These are phyloP conservation scores for Syncephalis plumigaleata DNA, from an alignment of 371 early-diverging fungal species.

Conservation along the genomic window DNA sequence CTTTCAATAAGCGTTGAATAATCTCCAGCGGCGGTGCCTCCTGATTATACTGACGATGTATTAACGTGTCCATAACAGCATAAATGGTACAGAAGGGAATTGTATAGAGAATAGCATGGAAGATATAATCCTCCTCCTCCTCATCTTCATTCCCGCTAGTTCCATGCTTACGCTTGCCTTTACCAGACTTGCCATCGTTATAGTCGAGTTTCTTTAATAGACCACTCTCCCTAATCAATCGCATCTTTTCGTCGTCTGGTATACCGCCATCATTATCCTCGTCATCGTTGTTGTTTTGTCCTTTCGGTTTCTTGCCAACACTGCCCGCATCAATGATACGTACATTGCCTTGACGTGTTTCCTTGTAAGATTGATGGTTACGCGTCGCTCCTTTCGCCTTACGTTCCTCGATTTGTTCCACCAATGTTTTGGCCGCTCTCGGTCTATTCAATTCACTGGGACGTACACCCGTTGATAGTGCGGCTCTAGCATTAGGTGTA, in stretches of 20 bases:
- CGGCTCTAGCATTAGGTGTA: no score
- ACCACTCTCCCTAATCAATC: neutral
- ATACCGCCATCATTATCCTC: neutral
- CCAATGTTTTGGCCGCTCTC: no score
- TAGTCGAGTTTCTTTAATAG: neutral
- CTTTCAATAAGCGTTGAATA: neutral
- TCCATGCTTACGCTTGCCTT: no score
- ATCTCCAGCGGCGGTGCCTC: neutral
- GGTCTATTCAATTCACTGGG: no score
- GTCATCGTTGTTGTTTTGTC: no score
- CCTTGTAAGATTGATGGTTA: no score
- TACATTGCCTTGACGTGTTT: no score
- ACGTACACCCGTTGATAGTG: no score
- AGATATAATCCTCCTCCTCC: neutral
- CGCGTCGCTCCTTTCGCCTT: no score
- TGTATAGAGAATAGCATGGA: neutral
- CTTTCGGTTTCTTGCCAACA: no score
- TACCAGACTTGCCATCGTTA: neutral
- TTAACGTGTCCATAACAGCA: neutral
- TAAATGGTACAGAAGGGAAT: neutral
- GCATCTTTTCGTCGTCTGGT: neutral
- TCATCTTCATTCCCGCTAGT: neutral
- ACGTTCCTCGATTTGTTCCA: no score
- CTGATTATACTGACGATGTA: neutral
- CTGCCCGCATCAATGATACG: no score